These are phyloP conservation scores for cucumber (Cucumis sativus) DNA, from an alignment of 306 rosid species.

Conservation along the genomic window Cucumber_9930_V3 NC_026656.2:2268001-2268500, in stretches of 20 bases:
- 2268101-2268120: neutral
- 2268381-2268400: neutral
- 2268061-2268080: neutral
- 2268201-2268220: neutral
- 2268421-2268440: no score
- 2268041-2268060: neutral
- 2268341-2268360: constrained; percentile 79
- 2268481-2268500: no score
- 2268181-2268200: neutral
- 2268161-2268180: neutral
- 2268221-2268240: neutral
- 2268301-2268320: constrained; percentile 44
- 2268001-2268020: neutral
- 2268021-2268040: neutral
- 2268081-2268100: neutral
- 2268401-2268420: neutral
- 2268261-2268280: neutral
- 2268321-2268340: constrained; percentile 41
- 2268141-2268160: neutral
- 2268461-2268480: no score
- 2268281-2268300: constrained; percentile 6
- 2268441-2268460: no score
- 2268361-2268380: neutral
- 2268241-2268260: neutral
- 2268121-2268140: neutral